These are phyloP conservation scores for Tricholoma flavovirens DNA, from an alignment of 768 basidiomycete genomes.

Conservation along the genomic window DNA sequence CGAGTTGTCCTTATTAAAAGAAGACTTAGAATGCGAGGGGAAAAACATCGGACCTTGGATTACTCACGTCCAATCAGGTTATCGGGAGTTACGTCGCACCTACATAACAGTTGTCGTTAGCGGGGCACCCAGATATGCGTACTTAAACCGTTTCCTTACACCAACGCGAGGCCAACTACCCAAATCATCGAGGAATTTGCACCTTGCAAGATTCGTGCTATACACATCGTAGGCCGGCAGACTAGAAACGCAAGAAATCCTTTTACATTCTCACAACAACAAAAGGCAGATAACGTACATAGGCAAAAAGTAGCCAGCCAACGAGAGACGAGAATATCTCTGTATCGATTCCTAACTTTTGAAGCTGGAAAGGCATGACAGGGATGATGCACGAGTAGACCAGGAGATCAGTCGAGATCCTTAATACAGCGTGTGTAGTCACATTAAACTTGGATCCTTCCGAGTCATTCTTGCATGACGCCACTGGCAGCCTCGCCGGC, in stretches of 20 bases:
- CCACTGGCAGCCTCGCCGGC: no score
- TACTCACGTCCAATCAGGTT: constrained; percentile 41
- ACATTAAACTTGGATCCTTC: no score
- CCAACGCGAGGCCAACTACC: constrained; percentile 55
- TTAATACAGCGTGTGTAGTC: constrained; percentile 20
- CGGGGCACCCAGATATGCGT: neutral
- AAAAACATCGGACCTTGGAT: constrained; percentile 6
- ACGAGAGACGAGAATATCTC: constrained; percentile 41
- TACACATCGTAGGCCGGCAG: constrained; percentile 54
- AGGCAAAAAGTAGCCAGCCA: constrained; percentile 59
- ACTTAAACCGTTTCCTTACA: constrained; percentile 31
- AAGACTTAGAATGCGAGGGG: neutral
- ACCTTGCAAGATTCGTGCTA: constrained; percentile 57
- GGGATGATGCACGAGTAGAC: constrained; percentile 60
- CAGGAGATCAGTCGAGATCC: constrained; percentile 46
- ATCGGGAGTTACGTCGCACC: constrained; percentile 53
- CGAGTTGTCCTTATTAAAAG: constrained; percentile 43
- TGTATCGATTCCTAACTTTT: constrained; percentile 40
- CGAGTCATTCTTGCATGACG: no score
- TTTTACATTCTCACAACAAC: neutral
- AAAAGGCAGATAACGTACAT: constrained; percentile 30
- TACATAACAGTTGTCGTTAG: constrained; percentile 15
- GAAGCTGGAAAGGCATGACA: constrained; percentile 58
- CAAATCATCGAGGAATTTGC: constrained; percentile 56
- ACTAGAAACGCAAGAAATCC: constrained; percentile 28